phyloP scores from a whole-genome alignment of 768 basidiomycete genomes.

The Peribolospora kevripleyi region DNA sequence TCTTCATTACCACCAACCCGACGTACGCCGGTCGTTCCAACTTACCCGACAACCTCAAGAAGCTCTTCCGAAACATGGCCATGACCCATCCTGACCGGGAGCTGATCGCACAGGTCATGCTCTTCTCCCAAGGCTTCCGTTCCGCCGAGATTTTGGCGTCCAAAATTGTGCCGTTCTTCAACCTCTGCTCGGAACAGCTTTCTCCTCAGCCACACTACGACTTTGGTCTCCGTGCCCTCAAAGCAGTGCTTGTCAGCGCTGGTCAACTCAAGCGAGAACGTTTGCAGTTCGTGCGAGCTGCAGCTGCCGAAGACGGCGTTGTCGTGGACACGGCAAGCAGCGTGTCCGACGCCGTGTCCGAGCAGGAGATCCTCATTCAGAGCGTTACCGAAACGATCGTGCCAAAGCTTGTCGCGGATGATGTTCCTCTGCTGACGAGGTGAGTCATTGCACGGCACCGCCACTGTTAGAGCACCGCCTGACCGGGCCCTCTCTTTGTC shows the following conservation, averaged over 20 bases:
- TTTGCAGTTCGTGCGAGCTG: constrained; percentile 27
- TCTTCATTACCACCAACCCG: constrained; percentile 95
- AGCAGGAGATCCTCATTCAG: constrained; percentile 93
- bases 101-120: constrained; percentile 96
- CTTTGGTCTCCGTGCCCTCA: constrained; percentile 89
- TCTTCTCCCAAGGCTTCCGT: constrained; percentile 97
- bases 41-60: constrained; percentile 27
- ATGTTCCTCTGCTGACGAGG: constrained; percentile 85
- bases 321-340: constrained; percentile 19
- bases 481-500: background rate
- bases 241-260: constrained; percentile 84
- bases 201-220: constrained; percentile 97
- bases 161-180: constrained; percentile 98
- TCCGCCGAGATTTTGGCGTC: constrained; percentile 92
- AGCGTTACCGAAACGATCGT: constrained; percentile 97
- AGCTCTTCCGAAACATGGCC: constrained; percentile 47
- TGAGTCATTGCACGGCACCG: constrained; percentile 18
- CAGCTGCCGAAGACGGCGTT: constrained; percentile 16
- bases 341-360: constrained; percentile 43
- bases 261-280: constrained; percentile 92
- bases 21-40: constrained; percentile 90
- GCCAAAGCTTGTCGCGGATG: constrained; percentile 88
- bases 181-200: constrained; percentile 87
- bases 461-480: background rate
- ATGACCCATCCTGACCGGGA: constrained; percentile 98